Evolutionary conservation across 2,329 filamentous ascomycete species (phyloP).

Genomic region (Aureobasidium musti): DNA sequence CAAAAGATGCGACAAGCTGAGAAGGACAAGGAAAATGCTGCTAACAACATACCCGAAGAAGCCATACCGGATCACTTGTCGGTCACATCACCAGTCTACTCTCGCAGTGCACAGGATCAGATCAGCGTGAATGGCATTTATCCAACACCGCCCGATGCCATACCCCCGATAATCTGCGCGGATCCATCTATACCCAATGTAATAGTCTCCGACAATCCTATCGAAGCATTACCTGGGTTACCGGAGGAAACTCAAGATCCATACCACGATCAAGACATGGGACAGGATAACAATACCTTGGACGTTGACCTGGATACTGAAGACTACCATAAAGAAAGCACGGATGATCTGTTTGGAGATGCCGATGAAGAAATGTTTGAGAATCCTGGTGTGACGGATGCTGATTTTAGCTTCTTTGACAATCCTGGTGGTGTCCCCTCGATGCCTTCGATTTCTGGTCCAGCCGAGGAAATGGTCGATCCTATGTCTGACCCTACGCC

Average conservation of each 20-base stretch:
- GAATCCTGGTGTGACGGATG: conserved; percentile 76
- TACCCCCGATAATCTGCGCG: conserved; percentile 47
- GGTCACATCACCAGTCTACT: conserved; percentile 45
- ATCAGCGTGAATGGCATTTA: conserved; percentile 62
- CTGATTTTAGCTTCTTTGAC: conserved; percentile 83
- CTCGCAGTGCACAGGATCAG: conserved; percentile 27
- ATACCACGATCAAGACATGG: neutral
- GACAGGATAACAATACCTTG: conserved; percentile 45
- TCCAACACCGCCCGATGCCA: conserved; percentile 67
- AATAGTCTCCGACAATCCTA: conserved; percentile 36
- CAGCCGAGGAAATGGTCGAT: neutral
- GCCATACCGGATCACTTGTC: conserved; percentile 36
- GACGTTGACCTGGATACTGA: conserved; percentile 55
- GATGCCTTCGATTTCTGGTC: neutral
- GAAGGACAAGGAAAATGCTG: conserved; percentile 46
- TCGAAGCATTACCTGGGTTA: conserved; percentile 1
- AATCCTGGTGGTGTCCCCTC: conserved; percentile 51
- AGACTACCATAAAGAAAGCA: conserved; percentile 43
- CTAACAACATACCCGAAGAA: neutral
- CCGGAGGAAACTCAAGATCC: neutral
- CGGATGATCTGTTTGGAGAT: conserved; percentile 66
- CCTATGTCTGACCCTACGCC: neutral
- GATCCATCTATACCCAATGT: conserved; percentile 38
- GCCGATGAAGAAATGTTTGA: conserved; percentile 70
- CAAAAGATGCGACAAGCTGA: conserved; percentile 49